Evolutionary conservation across 1,139 yeast genomes (phyloP).

Genomic region (Debaryomyces subglobosus): DNA sequence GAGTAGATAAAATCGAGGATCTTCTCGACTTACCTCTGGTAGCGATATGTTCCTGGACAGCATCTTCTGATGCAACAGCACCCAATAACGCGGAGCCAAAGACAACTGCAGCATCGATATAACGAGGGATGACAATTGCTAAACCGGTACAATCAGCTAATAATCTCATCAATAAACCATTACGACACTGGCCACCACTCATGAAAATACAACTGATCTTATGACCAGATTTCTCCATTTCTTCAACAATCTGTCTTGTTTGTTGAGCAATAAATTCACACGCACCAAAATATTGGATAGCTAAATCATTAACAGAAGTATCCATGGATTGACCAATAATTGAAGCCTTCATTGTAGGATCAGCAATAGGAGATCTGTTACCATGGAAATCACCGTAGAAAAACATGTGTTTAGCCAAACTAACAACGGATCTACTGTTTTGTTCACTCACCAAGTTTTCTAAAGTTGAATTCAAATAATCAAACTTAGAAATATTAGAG

Average conservation of each 20-base stretch:
- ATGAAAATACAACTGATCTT: slow-evolving; percentile 73
- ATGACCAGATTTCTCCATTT: slow-evolving; percentile 82
- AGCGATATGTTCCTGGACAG: slow-evolving; percentile 42
- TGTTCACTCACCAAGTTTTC: slow-evolving; percentile 65
- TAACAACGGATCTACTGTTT: slow-evolving; percentile 67
- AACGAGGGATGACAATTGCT: slow-evolving; percentile 91
- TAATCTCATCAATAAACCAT: slow-evolving; percentile 82
- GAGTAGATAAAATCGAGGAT: slow-evolving; percentile 36
- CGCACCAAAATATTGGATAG: slow-evolving; percentile 85
- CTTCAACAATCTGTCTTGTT: slow-evolving; percentile 90
- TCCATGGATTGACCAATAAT: slow-evolving; percentile 95
- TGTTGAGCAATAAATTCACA: slow-evolving; percentile 98
- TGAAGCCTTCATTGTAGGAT: slow-evolving; percentile 90
- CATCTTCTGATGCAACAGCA: slow-evolving; percentile 82
- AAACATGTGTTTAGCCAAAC: slow-evolving; percentile 81
- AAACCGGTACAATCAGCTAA: slow-evolving; percentile 91
- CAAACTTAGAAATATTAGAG: slow-evolving; percentile 76
- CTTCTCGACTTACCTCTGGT: slow-evolving; percentile 44
- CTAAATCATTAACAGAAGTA: slow-evolving; percentile 77
- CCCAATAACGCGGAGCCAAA: slow-evolving; percentile 94
- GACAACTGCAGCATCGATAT: slow-evolving; percentile 95
- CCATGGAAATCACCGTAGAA: slow-evolving; percentile 98
- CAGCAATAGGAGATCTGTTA: slow-evolving; percentile 95
- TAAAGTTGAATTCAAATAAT: slow-evolving; percentile 73
- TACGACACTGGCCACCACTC: slow-evolving; percentile 97